Evolutionary conservation across 495 filamentous ascomycete species (phyloP).

Genomic region (Penicillium coprophilum): DNA sequence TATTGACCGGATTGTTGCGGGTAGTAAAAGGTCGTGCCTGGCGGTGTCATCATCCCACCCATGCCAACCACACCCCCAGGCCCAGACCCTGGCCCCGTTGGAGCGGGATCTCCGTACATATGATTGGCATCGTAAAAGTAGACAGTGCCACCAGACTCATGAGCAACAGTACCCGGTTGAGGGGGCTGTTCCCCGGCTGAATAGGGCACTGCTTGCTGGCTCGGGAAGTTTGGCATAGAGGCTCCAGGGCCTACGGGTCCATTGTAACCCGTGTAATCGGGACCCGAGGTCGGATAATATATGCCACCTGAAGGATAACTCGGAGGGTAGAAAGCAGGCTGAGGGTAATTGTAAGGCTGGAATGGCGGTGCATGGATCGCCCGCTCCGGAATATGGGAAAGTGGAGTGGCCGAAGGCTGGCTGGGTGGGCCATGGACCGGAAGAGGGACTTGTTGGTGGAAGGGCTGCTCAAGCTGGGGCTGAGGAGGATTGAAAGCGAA

Average conservation of each 20-base stretch:
- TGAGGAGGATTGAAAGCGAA: conserved; percentile 69
- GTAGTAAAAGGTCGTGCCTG: conserved; percentile 74
- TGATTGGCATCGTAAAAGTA: conserved; percentile 88
- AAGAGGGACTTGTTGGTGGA: conserved; percentile 85
- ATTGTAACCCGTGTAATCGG: conserved; percentile 41
- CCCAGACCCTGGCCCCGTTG: conserved; percentile 50
- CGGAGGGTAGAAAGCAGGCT: conserved; percentile 61
- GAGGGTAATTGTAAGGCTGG: conserved; percentile 70
- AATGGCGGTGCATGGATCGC: conserved; percentile 91
- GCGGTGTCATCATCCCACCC: conserved; percentile 77
- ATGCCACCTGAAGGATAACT: conserved; percentile 55
- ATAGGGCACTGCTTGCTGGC: conserved; percentile 44
- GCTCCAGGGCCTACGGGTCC: conserved; percentile 52
- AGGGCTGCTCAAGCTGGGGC: conserved; percentile 75
- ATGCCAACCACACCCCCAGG: conserved; percentile 64
- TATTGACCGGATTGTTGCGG: conserved; percentile 55
- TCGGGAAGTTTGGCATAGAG: conserved; percentile 55
- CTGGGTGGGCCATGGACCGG: conserved; percentile 67
- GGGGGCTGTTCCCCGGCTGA: conserved; percentile 47
- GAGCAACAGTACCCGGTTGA: conserved; percentile 73
- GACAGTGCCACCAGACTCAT: conserved; percentile 91
- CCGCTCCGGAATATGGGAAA: conserved; percentile 92
- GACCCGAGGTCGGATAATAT: conserved; percentile 50
- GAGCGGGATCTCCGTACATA: conserved; percentile 46
- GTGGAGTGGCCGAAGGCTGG: conserved; percentile 80